Percentiles rank a stretch among this genome's conserved stretches.
Conservation (phyloP, 1,284 basidiomycete species). For the Leccinum solheimii region DNA sequence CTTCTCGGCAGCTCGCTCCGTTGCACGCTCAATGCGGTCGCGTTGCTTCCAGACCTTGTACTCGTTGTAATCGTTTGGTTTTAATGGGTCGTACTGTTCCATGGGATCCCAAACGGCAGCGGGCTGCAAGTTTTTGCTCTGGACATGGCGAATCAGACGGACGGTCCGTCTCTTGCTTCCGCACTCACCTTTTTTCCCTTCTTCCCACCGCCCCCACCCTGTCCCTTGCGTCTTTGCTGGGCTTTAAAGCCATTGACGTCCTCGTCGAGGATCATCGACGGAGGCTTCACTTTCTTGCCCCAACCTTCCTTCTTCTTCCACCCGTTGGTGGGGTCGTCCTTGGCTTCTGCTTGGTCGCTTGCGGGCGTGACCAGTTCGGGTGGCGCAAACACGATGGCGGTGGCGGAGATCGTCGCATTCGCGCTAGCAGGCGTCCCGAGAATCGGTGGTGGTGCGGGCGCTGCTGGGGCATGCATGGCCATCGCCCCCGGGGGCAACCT, state of each 20-base stretch:
- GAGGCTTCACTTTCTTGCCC: conserved; percentile 87
- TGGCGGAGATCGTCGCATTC: conserved; percentile 52
- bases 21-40: conserved; percentile 68
- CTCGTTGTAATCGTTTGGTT: conserved; percentile 86
- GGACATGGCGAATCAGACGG: conserved; percentile 9
- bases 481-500: conserved; percentile 64
- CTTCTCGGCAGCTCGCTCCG: conserved; percentile 59
- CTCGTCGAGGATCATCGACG: conserved; percentile 83
- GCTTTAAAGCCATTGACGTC: conserved; percentile 82
- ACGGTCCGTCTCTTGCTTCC: neutral
- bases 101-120: conserved; percentile 69
- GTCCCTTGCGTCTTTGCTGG: conserved; percentile 46
- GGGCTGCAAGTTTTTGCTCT: conserved; percentile 63
- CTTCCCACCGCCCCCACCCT: conserved; percentile 41
- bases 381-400: conserved; percentile 71
- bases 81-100: conserved; percentile 76
- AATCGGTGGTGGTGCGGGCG: conserved; percentile 18
- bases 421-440: conserved; percentile 15
- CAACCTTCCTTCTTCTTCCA: conserved; percentile 53
- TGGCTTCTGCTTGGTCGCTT: conserved; percentile 28
- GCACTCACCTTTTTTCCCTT: conserved; percentile 63
- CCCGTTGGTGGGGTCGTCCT: conserved; percentile 21
- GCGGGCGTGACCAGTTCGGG: conserved; percentile 53
- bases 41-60: conserved; percentile 77
- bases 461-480: conserved; percentile 30